Evolutionary conservation across 1,284 basidiomycete species (phyloP), one percentile per base, ranked within the genome.

Genomic region (Cutaneotrichosporon cavernicola): DNA sequence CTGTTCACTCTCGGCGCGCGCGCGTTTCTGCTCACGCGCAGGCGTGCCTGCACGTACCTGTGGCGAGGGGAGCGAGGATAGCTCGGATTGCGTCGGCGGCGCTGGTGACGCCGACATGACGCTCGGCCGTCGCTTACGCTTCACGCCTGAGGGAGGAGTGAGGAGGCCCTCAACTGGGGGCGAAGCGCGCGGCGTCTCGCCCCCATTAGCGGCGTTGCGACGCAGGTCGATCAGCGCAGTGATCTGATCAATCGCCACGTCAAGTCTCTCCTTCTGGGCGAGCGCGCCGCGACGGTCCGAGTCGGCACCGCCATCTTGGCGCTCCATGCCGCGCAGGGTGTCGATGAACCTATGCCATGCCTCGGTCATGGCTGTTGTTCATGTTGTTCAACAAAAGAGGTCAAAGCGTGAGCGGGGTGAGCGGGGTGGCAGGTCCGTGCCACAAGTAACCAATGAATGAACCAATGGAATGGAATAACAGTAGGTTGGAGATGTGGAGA

Each of bases 341-440:
- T 79, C 76, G 46, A 79, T 71, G 0, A 78, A 62, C 18, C 64
- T 61, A 63, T 77, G 76, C 76, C 76, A 79, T 38, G 74, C 65
- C 52, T 74, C 70, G 8, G 60, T 73, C 72, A 73, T 74, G 51
- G 64, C 73, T 75, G 57, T 36, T 40, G 40, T 18, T 30, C 22
- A 6, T 5, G 9, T 30, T 2, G 50, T 38, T 21, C 49, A 26
- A 36, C 1, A 8, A 46, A 46, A 10, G 40, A 30, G 46, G 38
- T 22, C 31, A 46, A 57, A 46, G n/a, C 22, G 38, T 34, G 55
- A 46, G 43, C 43, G 18, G 18, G 18, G 43, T 46, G 51, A 40
- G 59, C 14, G n/a, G 34, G 9, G 30, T 47, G 51, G 36, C 51
- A 52, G 5, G 40, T 22, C 18, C 59, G 50, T 40, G 32, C 26